Evolutionary conservation across 306 rosid genomes (phyloP), one percentile per base, ranked within the genome.

Genomic region (Medicago arabica): DNA sequence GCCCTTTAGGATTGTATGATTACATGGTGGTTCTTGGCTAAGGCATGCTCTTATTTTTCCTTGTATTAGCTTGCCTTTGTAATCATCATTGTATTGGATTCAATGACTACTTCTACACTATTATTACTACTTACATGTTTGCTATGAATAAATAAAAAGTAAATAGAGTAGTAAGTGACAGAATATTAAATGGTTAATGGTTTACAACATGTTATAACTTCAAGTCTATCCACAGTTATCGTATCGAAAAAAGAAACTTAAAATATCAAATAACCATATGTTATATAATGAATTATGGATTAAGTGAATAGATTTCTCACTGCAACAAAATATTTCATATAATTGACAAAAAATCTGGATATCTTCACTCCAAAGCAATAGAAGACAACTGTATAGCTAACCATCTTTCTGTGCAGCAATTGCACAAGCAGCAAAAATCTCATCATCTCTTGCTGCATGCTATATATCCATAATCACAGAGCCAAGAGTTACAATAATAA

Each of bases 361-460:
- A 16, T 25, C 60, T 69, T 69, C 23, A 9, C 43, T 69, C 39
- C 46, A 2, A 60, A 55, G 25, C 72, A 68, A 69, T 69, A 15
- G 25, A 47, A 17, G 25, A 25, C 43, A 69, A 15, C 1, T 36
- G 39, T 16, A 49, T 11, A 69, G 74, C 74, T 69, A n/a, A 69
- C 60, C 64, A 49, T 84, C 71, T 50, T 72, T 70, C 78, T 58
- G 59, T 11, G 34, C 50, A 40, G 63, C 57, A 77, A 47, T 23
- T 36, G 77, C 51, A n/a, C 9, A 8, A 47, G 68, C 57, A 57
- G 69, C 36, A 3, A 25, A 49, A 77, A 73, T 66, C 80, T 74
- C 77, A 18, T 68, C 64, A 13, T 41, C 54, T 74, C 15, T 55
- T 9, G 78, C 5, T 16, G 18, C 64, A 4, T 54, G 67, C 66